Conservation (phyloP, 2,329 filamentous ascomycete genomes). For the Penicillium sp. region DNA sequence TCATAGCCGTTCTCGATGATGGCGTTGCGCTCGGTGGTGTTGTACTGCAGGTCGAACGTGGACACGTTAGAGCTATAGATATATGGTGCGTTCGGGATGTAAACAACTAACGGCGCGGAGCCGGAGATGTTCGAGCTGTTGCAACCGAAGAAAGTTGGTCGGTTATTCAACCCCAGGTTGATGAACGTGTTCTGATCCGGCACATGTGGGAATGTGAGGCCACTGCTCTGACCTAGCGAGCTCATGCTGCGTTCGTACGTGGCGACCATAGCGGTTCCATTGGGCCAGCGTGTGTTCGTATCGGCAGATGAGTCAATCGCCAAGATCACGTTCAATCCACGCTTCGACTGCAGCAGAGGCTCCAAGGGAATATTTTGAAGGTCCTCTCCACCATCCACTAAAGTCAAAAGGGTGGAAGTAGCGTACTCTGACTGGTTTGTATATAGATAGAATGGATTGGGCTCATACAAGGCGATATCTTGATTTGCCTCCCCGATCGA, state of each 20-base stretch:
- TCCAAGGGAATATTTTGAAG: conserved; percentile 74
- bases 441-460: conserved; percentile 70
- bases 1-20: conserved; percentile 71
- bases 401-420: conserved; percentile 54
- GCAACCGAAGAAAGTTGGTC: conserved; percentile 76
- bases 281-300: conserved; percentile 67
- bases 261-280: conserved; percentile 70
- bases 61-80: conserved; percentile 70
- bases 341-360: conserved; percentile 69
- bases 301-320: conserved; percentile 75
- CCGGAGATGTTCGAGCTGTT: conserved; percentile 59
- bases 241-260: conserved; percentile 67
- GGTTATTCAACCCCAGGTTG: conserved; percentile 70
- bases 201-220: conserved; percentile 67
- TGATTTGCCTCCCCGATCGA: conserved; percentile 10
- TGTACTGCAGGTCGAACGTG: conserved; percentile 14
- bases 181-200: conserved; percentile 74
- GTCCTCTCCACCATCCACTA: conserved; percentile 71
- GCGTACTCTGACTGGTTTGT: conserved; percentile 54
- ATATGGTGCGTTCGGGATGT: conserved; percentile 79
- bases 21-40: neutral
- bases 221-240: conserved; percentile 56
- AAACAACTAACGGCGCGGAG: conserved; percentile 38
- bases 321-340: conserved; percentile 74
- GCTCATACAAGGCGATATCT: conserved; percentile 64